Evolutionary conservation across 345 rosid species (phyloP), one percentile per base, ranked within the genome.

Genomic region (Murraya koenigii): DNA sequence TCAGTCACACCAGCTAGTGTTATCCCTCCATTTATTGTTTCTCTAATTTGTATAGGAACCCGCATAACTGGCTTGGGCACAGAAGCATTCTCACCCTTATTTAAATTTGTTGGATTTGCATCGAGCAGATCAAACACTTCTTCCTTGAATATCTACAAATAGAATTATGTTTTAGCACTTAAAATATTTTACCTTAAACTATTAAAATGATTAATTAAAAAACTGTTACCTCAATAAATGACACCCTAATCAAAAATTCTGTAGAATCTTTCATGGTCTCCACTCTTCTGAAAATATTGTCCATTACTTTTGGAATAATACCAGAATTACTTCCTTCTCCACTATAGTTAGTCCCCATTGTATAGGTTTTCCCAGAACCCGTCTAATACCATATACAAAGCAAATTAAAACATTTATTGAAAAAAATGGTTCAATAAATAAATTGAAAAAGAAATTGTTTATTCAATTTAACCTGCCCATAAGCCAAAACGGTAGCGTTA

Each of bases 61-160:
- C 97, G 91, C 66, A 76, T 87, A 49, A 59, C 41, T 8, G 86
- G 72, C 85, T 91, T 96, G 2, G 81, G 71, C 49, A 79, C 69
- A 62, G 77, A 67, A 17, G 67, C 78, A 17, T 81, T 83, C 13
- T 94, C 98, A 15, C 71, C 89, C 80, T 89, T 97, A 2, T 84
- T 66, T 7, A 84, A 62, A 30, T 78, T 72, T 1, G 80, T 25
- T 1, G 92, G 82, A 84, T 88, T 90, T 1, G 88, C 72, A 76
- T 96, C 99, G 9, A 96, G 91, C 82, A 96, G 83, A 81, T 96
- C 98, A 25, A 92, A 94, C 41, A 94, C 98, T 84, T 96, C 99
- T 82, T 94, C 98, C 85, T 96, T 96, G 71, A 96, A 94, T 72
- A 96, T 96, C 98, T 96, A 85, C 52, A 74, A 75, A n/a, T 4